Evolutionary conservation across 495 filamentous ascomycete species (phyloP), one percentile per base, ranked within the genome.

Genomic region (Podospora didyma): DNA sequence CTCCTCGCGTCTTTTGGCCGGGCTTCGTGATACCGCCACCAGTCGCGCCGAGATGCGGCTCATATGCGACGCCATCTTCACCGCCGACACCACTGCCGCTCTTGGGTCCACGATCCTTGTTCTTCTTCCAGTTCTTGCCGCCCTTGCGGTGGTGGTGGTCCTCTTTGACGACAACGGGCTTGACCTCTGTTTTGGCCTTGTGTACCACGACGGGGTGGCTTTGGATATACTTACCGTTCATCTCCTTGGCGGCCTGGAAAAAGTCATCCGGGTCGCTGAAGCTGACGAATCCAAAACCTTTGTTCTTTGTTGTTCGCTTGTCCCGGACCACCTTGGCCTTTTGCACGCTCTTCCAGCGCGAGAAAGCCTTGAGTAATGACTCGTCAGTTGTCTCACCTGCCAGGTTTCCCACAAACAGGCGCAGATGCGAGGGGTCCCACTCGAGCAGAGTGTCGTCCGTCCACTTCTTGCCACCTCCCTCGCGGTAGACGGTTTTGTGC

Each of bases 311-410:
- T 3, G 93, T 96, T 19, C 89, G 83, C 75, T 97, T 97, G 74
- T 98, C 95, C 34, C 94, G 81, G 53, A 98, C 84, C n/a, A 98
- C 95, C 10, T 93, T 86, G 10, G 92, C 92, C 71, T 96, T 96
- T 62, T 90, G 86, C 24, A 97, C 83, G 7, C 89, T 93, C 17
- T 84, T 79, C 78, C 95, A 98, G 54, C 86, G 85, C 1, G 89
- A 76, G 64, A 98, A 98, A 1, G 94, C 94, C 72, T 98, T 97
- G 62, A 93, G 77, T 10, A 98, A 74, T 2, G 90, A 93, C 37
- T 98, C 94, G 70, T 98, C 95, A 5, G 95, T 97, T 11, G 96
- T 94, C 75, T 98, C 94, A 53, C 94, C 94, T n/a, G 94, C 95
- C 22, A 98, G 82, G 68, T 98, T 98, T 47, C 94, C 94, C 17